Evolutionary conservation across 202 grass and related monocot species (phyloP).

Genomic region (Elaeis oleifera): DNA sequence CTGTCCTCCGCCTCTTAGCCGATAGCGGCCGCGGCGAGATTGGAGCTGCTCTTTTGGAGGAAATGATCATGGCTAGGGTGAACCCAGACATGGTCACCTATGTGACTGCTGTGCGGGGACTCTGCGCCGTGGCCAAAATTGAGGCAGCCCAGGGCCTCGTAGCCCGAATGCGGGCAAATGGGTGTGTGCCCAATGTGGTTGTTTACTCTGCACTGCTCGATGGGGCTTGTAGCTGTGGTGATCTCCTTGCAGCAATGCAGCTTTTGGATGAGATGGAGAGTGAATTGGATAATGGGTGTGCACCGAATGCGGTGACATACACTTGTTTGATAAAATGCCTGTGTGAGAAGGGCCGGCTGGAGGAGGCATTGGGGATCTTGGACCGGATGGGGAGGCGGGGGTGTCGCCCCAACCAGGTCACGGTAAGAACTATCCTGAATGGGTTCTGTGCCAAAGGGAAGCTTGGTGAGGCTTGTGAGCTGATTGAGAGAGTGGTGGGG

Average conservation of each 20-base stretch:
- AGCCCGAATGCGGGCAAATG: conserved; percentile 44
- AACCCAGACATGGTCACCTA: conserved; percentile 39
- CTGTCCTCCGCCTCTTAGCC: conserved; percentile 6
- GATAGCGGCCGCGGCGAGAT: conserved; percentile 3
- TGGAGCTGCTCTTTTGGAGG: conserved; percentile 2
- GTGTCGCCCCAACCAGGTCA: conserved; percentile 48
- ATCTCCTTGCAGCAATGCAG: conserved; percentile 31
- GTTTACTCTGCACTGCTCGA: conserved; percentile 61
- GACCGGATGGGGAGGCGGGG: conserved; percentile 59
- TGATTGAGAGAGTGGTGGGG: conserved; percentile 45
- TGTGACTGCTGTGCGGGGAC: conserved; percentile 51
- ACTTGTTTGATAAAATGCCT: conserved; percentile 90
- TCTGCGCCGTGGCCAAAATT: conserved; percentile 37
- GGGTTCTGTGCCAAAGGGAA: conserved; percentile 31
- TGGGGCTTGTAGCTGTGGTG: conserved; percentile 40
- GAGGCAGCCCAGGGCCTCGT: conserved; percentile 42
- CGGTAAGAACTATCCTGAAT: conserved; percentile 42
- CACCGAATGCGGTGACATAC: conserved; percentile 73
- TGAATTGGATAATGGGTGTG: conserved; percentile 21
- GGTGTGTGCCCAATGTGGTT: conserved; percentile 49
- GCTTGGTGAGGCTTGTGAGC: conserved; percentile 19
- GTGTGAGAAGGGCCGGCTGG: conserved; percentile 31
- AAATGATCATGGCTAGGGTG: conserved; percentile 16
- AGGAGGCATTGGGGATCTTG: conserved; percentile 40
- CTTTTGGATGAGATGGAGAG: conserved; percentile 59